Conservation (phyloP, 2,329 filamentous ascomycete species). For the Hymenoscyphus linearis region DNA sequence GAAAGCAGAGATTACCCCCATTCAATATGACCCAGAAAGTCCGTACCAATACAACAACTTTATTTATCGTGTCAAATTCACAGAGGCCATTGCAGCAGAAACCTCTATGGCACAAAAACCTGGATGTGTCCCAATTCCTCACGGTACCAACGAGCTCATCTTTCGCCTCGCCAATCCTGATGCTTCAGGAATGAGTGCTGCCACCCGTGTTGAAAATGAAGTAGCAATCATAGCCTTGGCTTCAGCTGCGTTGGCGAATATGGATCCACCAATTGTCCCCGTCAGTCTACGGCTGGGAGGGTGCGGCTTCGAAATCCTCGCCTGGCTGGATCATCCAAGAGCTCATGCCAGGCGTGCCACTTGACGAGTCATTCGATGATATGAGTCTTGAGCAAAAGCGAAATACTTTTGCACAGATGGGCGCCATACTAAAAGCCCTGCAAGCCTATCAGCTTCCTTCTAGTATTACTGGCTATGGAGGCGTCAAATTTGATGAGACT, state of each 20-base stretch:
- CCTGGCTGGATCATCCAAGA: slow-evolving; percentile 32
- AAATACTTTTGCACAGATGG: slow-evolving; percentile 31
- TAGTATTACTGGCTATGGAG: slow-evolving; percentile 31
- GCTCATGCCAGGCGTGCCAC: slow-evolving; percentile 29
- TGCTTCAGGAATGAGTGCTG: neutral
- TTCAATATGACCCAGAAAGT: slow-evolving; percentile 32
- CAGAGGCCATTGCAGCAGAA: slow-evolving; percentile 22
- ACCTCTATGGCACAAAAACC: neutral
- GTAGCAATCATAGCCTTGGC: neutral
- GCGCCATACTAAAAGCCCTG: slow-evolving; percentile 29
- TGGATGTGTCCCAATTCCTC: neutral
- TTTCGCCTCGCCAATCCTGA: neutral
- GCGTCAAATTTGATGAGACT: slow-evolving; percentile 31
- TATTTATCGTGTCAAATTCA: slow-evolving; percentile 29
- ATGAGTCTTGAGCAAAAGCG: slow-evolving; percentile 27
- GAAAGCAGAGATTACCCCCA: slow-evolving; percentile 21
- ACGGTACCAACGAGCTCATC: neutral
- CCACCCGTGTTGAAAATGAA: neutral
- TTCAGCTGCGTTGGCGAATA: neutral
- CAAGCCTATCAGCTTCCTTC: slow-evolving; percentile 32
- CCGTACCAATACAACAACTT: slow-evolving; percentile 36
- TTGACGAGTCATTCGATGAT: slow-evolving; percentile 22
- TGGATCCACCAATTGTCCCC: neutral
- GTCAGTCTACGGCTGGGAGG: slow-evolving; percentile 30
- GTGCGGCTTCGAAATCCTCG: slow-evolving; percentile 17